Evolutionary conservation across 805 yeast genomes (phyloP), one percentile per base, ranked within the genome.

Genomic region (Spathaspora boniae): DNA sequence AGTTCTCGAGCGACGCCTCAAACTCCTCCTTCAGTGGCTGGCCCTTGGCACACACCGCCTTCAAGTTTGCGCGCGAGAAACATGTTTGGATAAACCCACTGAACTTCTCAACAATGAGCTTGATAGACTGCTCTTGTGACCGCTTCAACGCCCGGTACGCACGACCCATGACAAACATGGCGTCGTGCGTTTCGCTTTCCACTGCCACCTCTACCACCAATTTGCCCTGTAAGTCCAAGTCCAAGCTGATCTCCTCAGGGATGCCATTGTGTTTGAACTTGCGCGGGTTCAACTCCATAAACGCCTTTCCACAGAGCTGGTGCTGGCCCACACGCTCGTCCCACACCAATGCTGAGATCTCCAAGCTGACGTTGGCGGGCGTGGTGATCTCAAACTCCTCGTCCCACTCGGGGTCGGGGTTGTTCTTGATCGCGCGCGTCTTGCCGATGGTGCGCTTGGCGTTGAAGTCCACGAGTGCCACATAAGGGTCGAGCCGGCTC

Each of bases 151-250:
- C 71, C 43, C 91, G 64, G 47, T 81, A 76, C 0, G 91, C 80
- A 44, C 82, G 73, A 1, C 95, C 94, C 58, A 91, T 71, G 30
- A 80, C 82, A 50, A 84, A 91, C 6, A 86, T 60, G 1, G 95
- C 87, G 57, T 89, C 95, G 26, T 75, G 76, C 31, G 80, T 72
- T 47, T 89, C 96, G 34, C 78, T 74, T 51, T 89, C 97, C 45
- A 86, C 76, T 1, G 86, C 79, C 2, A 89, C 66, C 47, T 80
- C 79, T 3, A 88, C 58, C 31, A 74, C 55, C 2, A 93, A 49
- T 26, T 76, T 67, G 0, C 97, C 96, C 41, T 78, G 82, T 1
- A 82, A 62, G 44, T 80, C 85, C 22, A 81, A 56, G 42, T 81
- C 82, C 4, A 79, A 57, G 48, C 70, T 68, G 2, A 73, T 56